phyloP scores from a whole-genome alignment of 83 land plant species.

The Picea abies region DNA sequence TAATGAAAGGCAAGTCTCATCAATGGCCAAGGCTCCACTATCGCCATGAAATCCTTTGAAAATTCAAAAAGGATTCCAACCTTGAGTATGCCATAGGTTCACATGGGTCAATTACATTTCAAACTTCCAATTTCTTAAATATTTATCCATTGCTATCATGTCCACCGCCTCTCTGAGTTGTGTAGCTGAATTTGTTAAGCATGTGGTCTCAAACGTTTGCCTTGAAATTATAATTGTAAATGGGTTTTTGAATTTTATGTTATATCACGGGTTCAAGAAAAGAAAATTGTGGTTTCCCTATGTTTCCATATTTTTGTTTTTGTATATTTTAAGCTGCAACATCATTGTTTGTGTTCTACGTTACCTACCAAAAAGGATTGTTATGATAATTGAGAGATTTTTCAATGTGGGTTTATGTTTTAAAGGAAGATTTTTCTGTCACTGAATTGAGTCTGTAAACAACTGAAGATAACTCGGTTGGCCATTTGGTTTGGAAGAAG shows the following conservation, averaged over 20 bases:
- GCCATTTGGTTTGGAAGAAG: background rate
- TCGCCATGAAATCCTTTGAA: background rate
- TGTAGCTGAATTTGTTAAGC: background rate
- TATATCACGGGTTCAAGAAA: background rate
- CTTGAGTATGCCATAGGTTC: background rate
- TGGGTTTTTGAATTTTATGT: background rate
- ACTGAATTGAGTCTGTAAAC: background rate
- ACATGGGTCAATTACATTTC: background rate
- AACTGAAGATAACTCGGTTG: background rate
- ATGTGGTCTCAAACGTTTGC: background rate
- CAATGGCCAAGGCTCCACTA: background rate
- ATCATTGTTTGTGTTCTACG: background rate
- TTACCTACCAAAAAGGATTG: background rate
- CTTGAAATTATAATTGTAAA: background rate
- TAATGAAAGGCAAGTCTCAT: background rate
- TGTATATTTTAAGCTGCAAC: background rate
- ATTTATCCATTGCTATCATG: background rate
- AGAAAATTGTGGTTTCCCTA: background rate
- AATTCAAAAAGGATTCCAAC: background rate
- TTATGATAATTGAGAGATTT: background rate
- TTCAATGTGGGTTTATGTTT: background rate
- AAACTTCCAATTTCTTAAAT: background rate
- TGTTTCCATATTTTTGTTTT: background rate
- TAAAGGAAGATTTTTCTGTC: background rate
- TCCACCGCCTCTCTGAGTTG: background rate